A percentile compares a stretch with the other conserved stretches of the same genome.
Evolutionary conservation across 2,329 filamentous ascomycete species (phyloP).

Genomic region (Ophiostoma australiae): DNA sequence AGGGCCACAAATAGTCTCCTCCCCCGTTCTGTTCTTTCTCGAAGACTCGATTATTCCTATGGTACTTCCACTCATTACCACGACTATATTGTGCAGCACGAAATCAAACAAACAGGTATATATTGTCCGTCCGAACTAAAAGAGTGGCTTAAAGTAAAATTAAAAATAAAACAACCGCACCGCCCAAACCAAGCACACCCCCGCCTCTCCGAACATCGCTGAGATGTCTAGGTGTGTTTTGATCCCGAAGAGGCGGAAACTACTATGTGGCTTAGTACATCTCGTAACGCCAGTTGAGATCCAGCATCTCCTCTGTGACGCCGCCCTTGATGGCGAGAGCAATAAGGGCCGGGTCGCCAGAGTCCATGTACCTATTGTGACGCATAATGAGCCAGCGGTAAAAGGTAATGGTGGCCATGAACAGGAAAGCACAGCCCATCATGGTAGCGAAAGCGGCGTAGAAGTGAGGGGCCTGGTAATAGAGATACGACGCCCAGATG

Average conservation of each 20-base stretch:
- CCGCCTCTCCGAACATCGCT: background rate
- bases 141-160: background rate
- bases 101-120: background rate
- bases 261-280: slow-evolving; percentile 24
- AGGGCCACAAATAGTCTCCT: background rate
- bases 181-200: background rate
- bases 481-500: slow-evolving; percentile 37
- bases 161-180: background rate
- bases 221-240: background rate
- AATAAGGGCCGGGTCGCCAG: slow-evolving; percentile 16
- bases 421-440: slow-evolving; percentile 28
- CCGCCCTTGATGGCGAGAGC: slow-evolving; percentile 29
- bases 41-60: background rate
- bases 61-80: background rate
- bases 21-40: background rate
- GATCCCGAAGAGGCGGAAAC: background rate
- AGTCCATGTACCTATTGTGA: slow-evolving; percentile 9
- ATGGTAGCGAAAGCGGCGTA: slow-evolving; percentile 29
- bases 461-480: slow-evolving; percentile 30
- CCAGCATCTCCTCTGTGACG: slow-evolving; percentile 30
- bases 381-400: slow-evolving; percentile 28
- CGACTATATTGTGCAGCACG: background rate
- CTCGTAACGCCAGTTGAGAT: slow-evolving; percentile 31
- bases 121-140: background rate
- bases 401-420: slow-evolving; percentile 28